Percentiles rank a stretch among this genome's conserved stretches.
Evolutionary conservation across 306 rosid genomes (phyloP).

Genomic region (Begonia loranthoides): DNA sequence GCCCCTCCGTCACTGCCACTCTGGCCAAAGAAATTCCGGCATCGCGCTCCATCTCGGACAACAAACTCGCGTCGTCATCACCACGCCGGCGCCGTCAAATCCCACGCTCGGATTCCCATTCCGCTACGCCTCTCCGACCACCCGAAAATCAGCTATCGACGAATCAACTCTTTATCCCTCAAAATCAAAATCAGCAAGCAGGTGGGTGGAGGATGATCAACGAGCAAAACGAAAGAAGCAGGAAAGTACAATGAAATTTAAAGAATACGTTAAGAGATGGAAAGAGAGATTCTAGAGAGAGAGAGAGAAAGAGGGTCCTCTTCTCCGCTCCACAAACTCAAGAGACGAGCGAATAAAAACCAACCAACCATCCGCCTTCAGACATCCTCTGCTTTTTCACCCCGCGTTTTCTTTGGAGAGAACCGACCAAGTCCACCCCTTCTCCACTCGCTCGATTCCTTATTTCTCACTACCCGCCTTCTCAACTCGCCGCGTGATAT

Average conservation of each 20-base stretch:
- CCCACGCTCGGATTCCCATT: constrained; percentile 27
- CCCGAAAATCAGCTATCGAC: background rate
- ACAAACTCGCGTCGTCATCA: constrained; percentile 21
- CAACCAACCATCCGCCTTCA: constrained; percentile 30
- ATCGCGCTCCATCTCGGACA: constrained; percentile 57
- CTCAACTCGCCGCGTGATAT: no score
- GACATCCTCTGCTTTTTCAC: constrained; percentile 1
- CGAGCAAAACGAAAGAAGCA: background rate
- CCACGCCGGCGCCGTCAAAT: constrained; percentile 12
- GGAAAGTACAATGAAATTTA: background rate
- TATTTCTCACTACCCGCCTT: background rate
- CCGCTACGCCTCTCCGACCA: constrained; percentile 3
- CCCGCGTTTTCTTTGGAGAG: background rate
- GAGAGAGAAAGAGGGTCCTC: constrained; percentile 30
- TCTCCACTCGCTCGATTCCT: background rate
- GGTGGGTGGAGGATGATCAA: background rate
- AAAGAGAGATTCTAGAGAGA: constrained; percentile 2
- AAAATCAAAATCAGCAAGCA: background rate
- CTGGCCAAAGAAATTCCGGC: constrained; percentile 60
- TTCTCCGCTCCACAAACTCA: constrained; percentile 66
- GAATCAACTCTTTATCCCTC: constrained; percentile 1
- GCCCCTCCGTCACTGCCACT: constrained; percentile 41
- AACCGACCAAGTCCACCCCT: background rate
- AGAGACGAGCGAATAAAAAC: constrained; percentile 56
- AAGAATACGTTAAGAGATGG: background rate